These are phyloP conservation scores for Lycium ferocissimum DNA, from an alignment of 257 asterid genomes.

Conservation along the genomic window DNA sequence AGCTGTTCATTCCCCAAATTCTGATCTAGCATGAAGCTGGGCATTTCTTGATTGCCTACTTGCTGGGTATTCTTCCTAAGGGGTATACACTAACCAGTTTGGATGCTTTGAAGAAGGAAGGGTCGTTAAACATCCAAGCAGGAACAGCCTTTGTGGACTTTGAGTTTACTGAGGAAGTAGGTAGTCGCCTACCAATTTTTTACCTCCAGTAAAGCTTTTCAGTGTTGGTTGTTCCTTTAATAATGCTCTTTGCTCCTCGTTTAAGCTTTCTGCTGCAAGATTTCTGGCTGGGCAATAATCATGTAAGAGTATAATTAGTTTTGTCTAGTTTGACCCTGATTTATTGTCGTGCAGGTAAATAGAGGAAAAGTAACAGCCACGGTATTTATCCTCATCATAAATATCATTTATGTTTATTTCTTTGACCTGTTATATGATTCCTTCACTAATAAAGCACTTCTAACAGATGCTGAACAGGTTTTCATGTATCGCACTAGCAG, in stretches of 20 bases:
- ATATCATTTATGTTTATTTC: not conserved
- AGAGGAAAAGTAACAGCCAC: slow-evolving; percentile 84
- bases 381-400: slow-evolving; percentile 45
- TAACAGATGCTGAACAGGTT: slow-evolving; percentile 84
- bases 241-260: slow-evolving; percentile 24
- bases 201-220: not conserved
- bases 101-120: slow-evolving; percentile 89
- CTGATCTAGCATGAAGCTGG: slow-evolving; percentile 92
- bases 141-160: slow-evolving; percentile 97
- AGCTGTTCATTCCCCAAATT: slow-evolving; percentile 35
- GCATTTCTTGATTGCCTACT: slow-evolving; percentile 93
- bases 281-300: slow-evolving; percentile 23
- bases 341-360: slow-evolving; percentile 64
- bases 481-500: slow-evolving; percentile 93
- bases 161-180: slow-evolving; percentile 86
- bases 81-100: slow-evolving; percentile 86
- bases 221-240: not conserved
- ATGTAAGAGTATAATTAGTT: not conserved
- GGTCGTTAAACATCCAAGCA: slow-evolving; percentile 93
- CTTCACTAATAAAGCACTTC: not conserved
- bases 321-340: slow-evolving; percentile 4
- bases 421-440: slow-evolving; percentile 26
- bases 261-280: slow-evolving; percentile 17
- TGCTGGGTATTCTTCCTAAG: slow-evolving; percentile 92
- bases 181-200: slow-evolving; percentile 40